These are phyloP conservation scores for Cyanophora paradoxa DNA, from an alignment of 78 protist genomes.

Conservation along the genomic window DNA sequence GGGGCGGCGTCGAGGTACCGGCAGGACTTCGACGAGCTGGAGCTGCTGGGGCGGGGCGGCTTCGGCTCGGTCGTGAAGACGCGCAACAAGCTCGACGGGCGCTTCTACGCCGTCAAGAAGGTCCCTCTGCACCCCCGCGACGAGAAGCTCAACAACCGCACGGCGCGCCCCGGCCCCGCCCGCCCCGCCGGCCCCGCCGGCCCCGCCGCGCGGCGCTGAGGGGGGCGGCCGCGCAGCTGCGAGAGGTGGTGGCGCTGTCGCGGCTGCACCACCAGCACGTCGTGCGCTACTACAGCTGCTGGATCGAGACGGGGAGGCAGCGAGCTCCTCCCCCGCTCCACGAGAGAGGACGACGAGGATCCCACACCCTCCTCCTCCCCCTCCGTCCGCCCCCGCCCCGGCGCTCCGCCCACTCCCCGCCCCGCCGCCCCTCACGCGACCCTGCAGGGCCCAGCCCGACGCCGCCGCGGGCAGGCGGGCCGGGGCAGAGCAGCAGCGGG, in stretches of 20 bases:
- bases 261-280: not conserved
- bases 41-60: not conserved
- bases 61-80: not conserved
- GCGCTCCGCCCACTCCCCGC: no score
- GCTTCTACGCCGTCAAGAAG: not conserved
- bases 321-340: not conserved
- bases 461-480: no score
- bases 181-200: no score
- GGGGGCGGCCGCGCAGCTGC: not conserved
- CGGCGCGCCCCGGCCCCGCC: no score
- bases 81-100: not conserved
- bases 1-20: no score
- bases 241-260: not conserved
- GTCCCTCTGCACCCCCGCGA: not conserved
- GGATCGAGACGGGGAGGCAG: not conserved
- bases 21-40: not conserved
- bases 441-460: no score
- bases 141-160: no score
- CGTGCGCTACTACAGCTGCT: not conserved
- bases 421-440: no score
- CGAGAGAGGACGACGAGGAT: not conserved
- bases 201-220: no score
- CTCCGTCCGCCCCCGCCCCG: no score
- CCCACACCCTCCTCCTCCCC: not conserved
- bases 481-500: no score